These are phyloP conservation scores for Amanita molliuscula DNA, from an alignment of 768 basidiomycete species.

Conservation along the genomic window DNA sequence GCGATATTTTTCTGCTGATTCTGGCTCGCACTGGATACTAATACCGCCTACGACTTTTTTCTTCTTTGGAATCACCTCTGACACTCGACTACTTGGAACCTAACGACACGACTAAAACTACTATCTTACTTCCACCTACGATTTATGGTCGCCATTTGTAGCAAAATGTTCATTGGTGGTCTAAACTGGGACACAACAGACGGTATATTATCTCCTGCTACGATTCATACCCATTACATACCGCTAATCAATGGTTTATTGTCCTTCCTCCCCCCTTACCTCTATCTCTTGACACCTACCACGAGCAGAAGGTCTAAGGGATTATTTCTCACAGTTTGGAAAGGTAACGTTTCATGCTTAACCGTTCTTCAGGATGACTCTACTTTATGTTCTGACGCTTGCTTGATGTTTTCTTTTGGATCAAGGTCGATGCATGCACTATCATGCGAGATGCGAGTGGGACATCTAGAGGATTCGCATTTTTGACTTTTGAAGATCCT, in stretches of 20 bases:
- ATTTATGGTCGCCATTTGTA: slow-evolving; percentile 23
- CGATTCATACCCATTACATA: slow-evolving; percentile 17
- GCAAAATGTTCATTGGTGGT: slow-evolving; percentile 89
- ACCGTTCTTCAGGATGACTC: background rate
- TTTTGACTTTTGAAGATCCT: slow-evolving; percentile 70
- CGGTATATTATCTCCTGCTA: slow-evolving; percentile 43
- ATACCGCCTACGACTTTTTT: slow-evolving; percentile 11
- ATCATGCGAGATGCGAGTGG: slow-evolving; percentile 78
- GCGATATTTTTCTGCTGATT: slow-evolving; percentile 1
- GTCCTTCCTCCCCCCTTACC: slow-evolving; percentile 11
- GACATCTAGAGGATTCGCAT: slow-evolving; percentile 76
- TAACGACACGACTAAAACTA: slow-evolving; percentile 15
- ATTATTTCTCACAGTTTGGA: slow-evolving; percentile 76
- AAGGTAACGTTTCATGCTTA: slow-evolving; percentile 31
- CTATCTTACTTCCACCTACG: slow-evolving; percentile 4
- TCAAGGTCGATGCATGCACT: slow-evolving; percentile 30
- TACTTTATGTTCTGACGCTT: slow-evolving; percentile 8
- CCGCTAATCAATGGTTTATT: slow-evolving; percentile 26
- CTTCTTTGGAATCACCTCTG: slow-evolving; percentile 12
- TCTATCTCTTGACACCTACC: background rate
- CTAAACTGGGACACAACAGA: slow-evolving; percentile 90
- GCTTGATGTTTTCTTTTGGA: background rate
- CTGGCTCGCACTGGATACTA: slow-evolving; percentile 15
- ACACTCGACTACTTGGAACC: slow-evolving; percentile 5
- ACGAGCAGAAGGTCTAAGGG: slow-evolving; percentile 45